Evolutionary conservation across 2,329 filamentous ascomycete genomes (phyloP).

Genomic region (Trichoderma sp.): DNA sequence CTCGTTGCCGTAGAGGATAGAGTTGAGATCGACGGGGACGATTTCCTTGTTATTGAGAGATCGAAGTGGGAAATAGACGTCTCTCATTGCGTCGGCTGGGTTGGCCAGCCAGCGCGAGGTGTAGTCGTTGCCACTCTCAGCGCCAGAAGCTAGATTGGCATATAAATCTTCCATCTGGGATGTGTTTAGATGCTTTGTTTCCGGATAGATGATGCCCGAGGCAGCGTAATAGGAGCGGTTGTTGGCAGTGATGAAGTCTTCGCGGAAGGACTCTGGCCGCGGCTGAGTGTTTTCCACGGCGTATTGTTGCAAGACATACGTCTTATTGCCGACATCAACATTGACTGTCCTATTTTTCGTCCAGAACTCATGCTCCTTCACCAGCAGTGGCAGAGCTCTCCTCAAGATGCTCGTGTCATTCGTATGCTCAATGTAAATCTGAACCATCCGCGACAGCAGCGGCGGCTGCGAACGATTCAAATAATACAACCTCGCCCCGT

Average conservation of each 20-base stretch:
- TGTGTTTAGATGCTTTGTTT: constrained; percentile 49
- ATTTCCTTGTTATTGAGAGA: constrained; percentile 59
- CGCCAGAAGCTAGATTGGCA: constrained; percentile 61
- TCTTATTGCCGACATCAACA: constrained; percentile 45
- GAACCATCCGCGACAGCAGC: constrained; percentile 64
- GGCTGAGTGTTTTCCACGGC: constrained; percentile 63
- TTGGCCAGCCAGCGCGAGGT: constrained; percentile 56
- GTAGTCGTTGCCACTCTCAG: constrained; percentile 67
- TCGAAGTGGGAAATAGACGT: constrained; percentile 64
- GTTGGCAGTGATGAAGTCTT: constrained; percentile 65
- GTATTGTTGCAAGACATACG: constrained; percentile 57
- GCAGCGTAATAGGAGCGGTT: constrained; percentile 61
- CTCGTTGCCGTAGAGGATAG: constrained; percentile 66
- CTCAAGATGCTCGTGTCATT: constrained; percentile 60
- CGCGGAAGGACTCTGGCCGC: constrained; percentile 64
- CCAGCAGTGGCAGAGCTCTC: constrained; percentile 59
- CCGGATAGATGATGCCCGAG: constrained; percentile 58
- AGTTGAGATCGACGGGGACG: constrained; percentile 65
- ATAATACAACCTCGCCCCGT: constrained; percentile 66
- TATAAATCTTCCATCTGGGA: constrained; percentile 54
- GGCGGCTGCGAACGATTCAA: constrained; percentile 68
- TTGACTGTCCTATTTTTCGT: constrained; percentile 57
- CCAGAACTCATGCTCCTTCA: constrained; percentile 64
- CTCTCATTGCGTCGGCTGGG: constrained; percentile 56
- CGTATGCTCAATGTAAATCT: constrained; percentile 61